These are phyloP conservation scores for Xylaria intraflava DNA, from an alignment of 495 filamentous ascomycete genomes.

Conservation along the genomic window DNA sequence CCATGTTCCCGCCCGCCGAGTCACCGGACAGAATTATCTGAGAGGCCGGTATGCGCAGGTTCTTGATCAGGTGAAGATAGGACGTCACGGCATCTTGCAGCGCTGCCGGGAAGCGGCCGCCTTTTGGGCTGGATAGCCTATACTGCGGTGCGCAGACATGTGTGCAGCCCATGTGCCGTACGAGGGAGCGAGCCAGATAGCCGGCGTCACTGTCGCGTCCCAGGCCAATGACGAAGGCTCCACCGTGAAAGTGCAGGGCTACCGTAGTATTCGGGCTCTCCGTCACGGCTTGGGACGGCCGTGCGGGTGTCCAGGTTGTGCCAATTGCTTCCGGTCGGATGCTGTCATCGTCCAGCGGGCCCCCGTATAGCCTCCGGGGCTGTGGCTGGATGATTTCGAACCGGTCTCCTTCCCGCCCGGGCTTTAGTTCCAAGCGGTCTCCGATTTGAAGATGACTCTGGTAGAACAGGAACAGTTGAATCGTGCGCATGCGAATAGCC, in stretches of 20 bases:
- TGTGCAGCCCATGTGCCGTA: slow-evolving; percentile 13
- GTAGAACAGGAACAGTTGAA: background rate
- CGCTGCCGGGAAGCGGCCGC: slow-evolving; percentile 36
- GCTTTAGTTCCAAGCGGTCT: slow-evolving; percentile 2
- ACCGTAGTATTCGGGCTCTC: background rate
- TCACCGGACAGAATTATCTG: slow-evolving; percentile 25
- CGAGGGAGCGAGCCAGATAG: slow-evolving; percentile 17
- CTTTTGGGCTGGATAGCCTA: slow-evolving; percentile 26
- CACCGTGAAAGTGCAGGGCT: slow-evolving; percentile 34
- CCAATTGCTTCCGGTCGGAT: slow-evolving; percentile 1
- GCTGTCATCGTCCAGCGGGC: background rate
- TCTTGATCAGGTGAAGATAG: slow-evolving; percentile 34
- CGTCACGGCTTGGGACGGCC: background rate
- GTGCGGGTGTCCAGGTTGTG: slow-evolving; percentile 2
- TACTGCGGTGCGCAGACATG: slow-evolving; percentile 32
- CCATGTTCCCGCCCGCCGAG: slow-evolving; percentile 24
- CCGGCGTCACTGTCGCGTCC: slow-evolving; percentile 26
- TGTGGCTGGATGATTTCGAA: background rate
- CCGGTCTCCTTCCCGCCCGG: slow-evolving; percentile 1
- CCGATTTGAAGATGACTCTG: background rate
- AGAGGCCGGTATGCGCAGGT: slow-evolving; percentile 23
- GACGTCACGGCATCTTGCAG: slow-evolving; percentile 40
- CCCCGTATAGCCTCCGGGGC: background rate
- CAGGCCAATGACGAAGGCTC: slow-evolving; percentile 38
- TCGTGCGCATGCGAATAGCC: slow-evolving; percentile 1